These are phyloP conservation scores for Yamadazyma diospyri DNA, from an alignment of 1,139 yeast species.

Conservation along the genomic window DNA sequence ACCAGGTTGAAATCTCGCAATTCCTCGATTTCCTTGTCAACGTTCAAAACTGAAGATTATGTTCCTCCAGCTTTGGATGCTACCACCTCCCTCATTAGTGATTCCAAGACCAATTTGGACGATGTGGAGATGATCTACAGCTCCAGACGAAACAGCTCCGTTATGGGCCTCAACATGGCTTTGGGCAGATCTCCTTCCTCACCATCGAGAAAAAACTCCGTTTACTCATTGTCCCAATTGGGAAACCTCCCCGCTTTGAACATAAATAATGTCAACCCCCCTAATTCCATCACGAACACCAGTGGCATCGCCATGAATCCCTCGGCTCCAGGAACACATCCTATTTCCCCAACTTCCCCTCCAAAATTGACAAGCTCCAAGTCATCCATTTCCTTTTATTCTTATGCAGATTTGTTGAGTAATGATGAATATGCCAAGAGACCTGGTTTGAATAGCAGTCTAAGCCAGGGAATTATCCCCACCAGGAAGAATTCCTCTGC, in stretches of 20 bases:
- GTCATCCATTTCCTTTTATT: constrained; percentile 65
- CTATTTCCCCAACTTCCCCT: constrained; percentile 30
- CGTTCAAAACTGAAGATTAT: constrained; percentile 51
- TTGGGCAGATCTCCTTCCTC: constrained; percentile 45
- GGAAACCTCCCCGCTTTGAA: neutral
- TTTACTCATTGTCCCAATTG: constrained; percentile 28
- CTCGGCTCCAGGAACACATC: constrained; percentile 7
- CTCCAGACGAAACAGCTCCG: constrained; percentile 55
- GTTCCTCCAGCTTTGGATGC: constrained; percentile 87
- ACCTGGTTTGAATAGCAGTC: constrained; percentile 45
- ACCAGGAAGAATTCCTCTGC: constrained; percentile 17
- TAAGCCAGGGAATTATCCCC: constrained; percentile 30
- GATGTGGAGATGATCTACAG: constrained; percentile 68
- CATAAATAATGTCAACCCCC: constrained; percentile 1
- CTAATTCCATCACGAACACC: neutral
- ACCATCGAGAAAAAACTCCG: constrained; percentile 33
- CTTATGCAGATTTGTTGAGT: constrained; percentile 75
- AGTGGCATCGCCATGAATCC: neutral
- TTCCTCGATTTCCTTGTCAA: constrained; percentile 26
- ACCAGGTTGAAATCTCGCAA: constrained; percentile 20
- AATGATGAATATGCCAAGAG: constrained; percentile 60
- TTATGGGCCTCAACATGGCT: constrained; percentile 59
- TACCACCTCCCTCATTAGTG: constrained; percentile 60
- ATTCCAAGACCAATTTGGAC: constrained; percentile 55
- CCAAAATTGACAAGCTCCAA: constrained; percentile 37